Conservation (phyloP, 2,329 filamentous ascomycete genomes). For the Dendryphion nanum region DNA sequence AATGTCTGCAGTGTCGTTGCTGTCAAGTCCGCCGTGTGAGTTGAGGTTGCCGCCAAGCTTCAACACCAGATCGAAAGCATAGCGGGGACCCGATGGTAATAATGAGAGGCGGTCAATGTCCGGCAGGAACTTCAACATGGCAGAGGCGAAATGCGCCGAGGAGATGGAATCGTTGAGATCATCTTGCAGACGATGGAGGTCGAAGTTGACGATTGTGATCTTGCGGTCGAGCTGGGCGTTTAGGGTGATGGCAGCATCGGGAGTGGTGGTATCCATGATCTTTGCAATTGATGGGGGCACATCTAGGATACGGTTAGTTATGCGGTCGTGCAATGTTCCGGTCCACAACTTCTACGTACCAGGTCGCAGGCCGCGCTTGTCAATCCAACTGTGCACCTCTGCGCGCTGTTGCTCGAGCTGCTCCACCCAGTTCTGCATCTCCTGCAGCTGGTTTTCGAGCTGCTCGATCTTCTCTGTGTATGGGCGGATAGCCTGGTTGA, state of each 20-base stretch:
- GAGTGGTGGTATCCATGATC: slow-evolving; percentile 51
- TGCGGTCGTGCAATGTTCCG: too few species aligned
- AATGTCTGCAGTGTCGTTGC: slow-evolving; percentile 48
- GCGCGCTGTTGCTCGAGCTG: slow-evolving; percentile 51
- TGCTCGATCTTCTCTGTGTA: slow-evolving; percentile 55
- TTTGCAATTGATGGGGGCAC: slow-evolving; percentile 53
- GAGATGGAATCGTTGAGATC: slow-evolving; percentile 56
- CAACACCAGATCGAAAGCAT: slow-evolving; percentile 54
- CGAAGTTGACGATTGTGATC: slow-evolving; percentile 58
- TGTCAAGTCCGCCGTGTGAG: slow-evolving; percentile 53
- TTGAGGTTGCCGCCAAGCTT: slow-evolving; percentile 58
- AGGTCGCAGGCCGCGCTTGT: slow-evolving; percentile 54
- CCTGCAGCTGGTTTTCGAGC: slow-evolving; percentile 51
- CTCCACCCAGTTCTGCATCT: slow-evolving; percentile 51
- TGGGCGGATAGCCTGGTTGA: slow-evolving; percentile 53
- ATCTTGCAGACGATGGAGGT: slow-evolving; percentile 56
- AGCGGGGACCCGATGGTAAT: slow-evolving; percentile 48
- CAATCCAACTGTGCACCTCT: slow-evolving; percentile 56
- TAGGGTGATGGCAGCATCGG: slow-evolving; percentile 50
- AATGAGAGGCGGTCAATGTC: slow-evolving; percentile 52
- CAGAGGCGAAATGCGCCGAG: slow-evolving; percentile 52
- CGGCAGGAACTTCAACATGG: slow-evolving; percentile 56
- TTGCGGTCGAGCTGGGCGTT: slow-evolving; percentile 59
- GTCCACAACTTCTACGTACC: slow-evolving; percentile 45
- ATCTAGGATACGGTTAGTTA: slow-evolving; percentile 33